A percentile compares a stretch with the other conserved stretches of the same genome.
These are phyloP conservation scores for Chlamydomonas schloesseri DNA, from an alignment of 139 green algal species.

Conservation along the genomic window DNA sequence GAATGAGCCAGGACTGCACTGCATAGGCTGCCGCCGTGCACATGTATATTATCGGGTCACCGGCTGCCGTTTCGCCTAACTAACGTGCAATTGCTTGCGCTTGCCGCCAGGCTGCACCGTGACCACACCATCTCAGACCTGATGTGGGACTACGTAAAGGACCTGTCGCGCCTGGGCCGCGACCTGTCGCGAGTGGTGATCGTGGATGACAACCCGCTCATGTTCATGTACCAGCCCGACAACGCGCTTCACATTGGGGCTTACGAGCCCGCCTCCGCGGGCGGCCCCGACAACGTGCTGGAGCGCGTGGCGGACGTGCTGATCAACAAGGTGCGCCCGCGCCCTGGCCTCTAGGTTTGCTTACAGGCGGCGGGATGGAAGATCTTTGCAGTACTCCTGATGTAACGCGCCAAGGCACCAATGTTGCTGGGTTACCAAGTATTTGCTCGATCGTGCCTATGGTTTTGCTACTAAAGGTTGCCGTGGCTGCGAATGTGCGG, in stretches of 20 bases:
- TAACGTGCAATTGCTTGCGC: too few species aligned
- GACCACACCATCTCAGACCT: conserved; percentile 49
- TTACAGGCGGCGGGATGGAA: too few species aligned
- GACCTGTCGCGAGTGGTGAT: conserved; percentile 57
- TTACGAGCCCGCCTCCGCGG: conserved; percentile 53
- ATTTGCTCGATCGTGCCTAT: too few species aligned
- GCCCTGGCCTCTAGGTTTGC: background rate
- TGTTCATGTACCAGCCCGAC: conserved; percentile 79
- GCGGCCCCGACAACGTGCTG: conserved; percentile 45
- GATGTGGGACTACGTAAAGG: conserved; percentile 79
- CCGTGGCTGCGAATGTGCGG: conserved; percentile 31
- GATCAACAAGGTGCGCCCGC: conserved; percentile 34
- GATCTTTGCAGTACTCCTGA: too few species aligned
- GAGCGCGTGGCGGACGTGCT: conserved; percentile 44
- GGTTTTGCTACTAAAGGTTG: conserved; percentile 13
- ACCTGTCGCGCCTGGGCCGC: conserved; percentile 79
- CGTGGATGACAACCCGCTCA: conserved; percentile 81
- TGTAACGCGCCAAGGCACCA: too few species aligned
- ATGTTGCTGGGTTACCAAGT: too few species aligned
- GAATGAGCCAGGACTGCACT: too few species aligned
- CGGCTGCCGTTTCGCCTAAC: too few species aligned
- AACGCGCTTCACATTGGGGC: conserved; percentile 78
- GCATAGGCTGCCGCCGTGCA: too few species aligned
- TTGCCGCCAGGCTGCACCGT: conserved; percentile 44
- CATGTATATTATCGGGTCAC: too few species aligned